Percentiles rank a stretch among this genome's conserved stretches.
phyloP scores from a whole-genome alignment of 306 rosid species.

The Rubus parviflorus region DNA sequence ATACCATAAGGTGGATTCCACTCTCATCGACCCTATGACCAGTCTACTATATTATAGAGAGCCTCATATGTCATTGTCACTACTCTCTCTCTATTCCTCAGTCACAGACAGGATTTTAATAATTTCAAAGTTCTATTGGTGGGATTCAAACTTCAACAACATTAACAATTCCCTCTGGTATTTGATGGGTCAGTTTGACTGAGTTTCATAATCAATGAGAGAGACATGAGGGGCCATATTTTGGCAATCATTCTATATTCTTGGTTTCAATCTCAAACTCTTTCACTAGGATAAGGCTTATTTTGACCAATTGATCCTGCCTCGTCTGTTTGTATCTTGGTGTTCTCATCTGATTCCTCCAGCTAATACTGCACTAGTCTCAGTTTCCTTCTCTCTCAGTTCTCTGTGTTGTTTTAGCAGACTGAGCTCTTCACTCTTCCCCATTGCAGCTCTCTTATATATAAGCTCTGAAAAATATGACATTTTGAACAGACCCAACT shows the following conservation, averaged over 20 bases:
- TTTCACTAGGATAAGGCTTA: slow-evolving; percentile 31
- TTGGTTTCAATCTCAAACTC: slow-evolving; percentile 33
- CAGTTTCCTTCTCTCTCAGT: slow-evolving; percentile 31
- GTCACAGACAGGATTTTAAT: slow-evolving; percentile 1
- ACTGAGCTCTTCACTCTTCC: slow-evolving; percentile 13
- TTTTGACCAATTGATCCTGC: slow-evolving; percentile 20
- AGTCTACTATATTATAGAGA: neutral
- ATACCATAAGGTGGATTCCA: neutral
- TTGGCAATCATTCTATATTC: slow-evolving; percentile 38
- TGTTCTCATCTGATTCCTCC: slow-evolving; percentile 31
- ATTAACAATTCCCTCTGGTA: slow-evolving; percentile 23
- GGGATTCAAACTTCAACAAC: slow-evolving; percentile 59
- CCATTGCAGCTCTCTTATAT: neutral
- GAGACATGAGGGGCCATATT: slow-evolving; percentile 41
- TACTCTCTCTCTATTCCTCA: neutral
- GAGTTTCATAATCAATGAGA: slow-evolving; percentile 21
- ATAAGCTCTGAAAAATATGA: neutral
- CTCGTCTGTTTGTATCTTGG: slow-evolving; percentile 9
- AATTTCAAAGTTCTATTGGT: slow-evolving; percentile 30
- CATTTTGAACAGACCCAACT: neutral
- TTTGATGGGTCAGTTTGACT: slow-evolving; percentile 66
- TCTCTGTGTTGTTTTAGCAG: slow-evolving; percentile 22
- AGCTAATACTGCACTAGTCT: slow-evolving; percentile 30
- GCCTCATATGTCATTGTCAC: slow-evolving; percentile 21
- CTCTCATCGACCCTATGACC: neutral